Evolutionary conservation across 805 yeast species (phyloP), one percentile per base, ranked within the genome.

Genomic region (Candida insectalens): DNA sequence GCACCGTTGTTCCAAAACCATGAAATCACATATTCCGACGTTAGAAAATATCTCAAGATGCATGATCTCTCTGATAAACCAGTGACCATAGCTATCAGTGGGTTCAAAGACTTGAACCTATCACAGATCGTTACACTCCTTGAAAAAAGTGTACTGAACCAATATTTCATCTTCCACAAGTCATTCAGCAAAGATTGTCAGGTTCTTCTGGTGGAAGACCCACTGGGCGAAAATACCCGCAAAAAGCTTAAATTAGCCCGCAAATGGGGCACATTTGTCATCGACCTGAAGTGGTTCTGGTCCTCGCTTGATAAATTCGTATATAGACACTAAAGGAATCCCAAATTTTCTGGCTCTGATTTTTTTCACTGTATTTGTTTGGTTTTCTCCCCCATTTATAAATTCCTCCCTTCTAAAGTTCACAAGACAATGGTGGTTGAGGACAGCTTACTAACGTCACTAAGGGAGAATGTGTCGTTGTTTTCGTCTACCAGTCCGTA

Each of bases 131-230:
- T 47, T 15, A 75, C 70, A 16, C 73, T 81, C 41, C 62, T 92
- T 29, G 18, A 6, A 12, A 62, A 81, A n/a, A 46, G 59, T 15
- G 51, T 69, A 27, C 47, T 81, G 13, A 69, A 27, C 1, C 5
- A 7, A 2, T 31, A 77, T 26, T 69, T 76, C 32, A 62, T 62
- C 25, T 66, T 67, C 39, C 60, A 67, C 33, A 70, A 68, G 2
- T 59, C 67, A 4, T 62, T 83, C 37, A 69, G 67, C 7, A 53
- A 62, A 7, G 56, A 59, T 5, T 57, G 78, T 19, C 81, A 80
- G 37, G 45, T 80, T 5, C 57, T 84, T 25, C 55, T 84, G 1
- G 56, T 19, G 5, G 25, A 36, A 15, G 32, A 38, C 16, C 34
- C 37, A 12, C 15, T 29, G 5, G 42, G 37, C 17, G 39, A 41